Base-by-base conservation (phyloP, 2,329 filamentous ascomycete genomes). In the Nectriaceae sp. region DNA sequence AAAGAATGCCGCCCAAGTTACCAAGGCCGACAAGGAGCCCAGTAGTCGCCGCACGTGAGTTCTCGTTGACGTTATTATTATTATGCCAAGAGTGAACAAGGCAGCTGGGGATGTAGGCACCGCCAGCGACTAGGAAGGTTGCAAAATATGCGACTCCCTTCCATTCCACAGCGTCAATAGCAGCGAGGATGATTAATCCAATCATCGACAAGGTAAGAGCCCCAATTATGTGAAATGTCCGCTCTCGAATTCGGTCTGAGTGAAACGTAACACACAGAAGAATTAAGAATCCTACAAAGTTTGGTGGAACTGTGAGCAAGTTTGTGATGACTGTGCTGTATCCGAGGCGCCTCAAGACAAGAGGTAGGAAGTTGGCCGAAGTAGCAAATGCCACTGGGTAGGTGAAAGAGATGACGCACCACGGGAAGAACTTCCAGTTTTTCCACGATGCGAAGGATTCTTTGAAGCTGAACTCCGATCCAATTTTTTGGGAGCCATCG, bases 51-150 rank as follows among this genome's bases (percentile, higher is more conserved):
- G 76, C 75, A 0, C 76, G 69, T 0, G 54, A 61, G 21, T 62
- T 78, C 61, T 81, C 76, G 20, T 74, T 70, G 6, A 77, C 61
- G 36, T 76, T 78, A 56, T 80, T 79, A 52, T 78, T 79, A 47
- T 79, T 79, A 49, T 78, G 69, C 76, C 77, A 77, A 1, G 69
- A 68, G 50, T 78, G 70, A 4, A 78, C 69, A n/a, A 79, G 61
- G 44, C 70, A 72, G 4, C 69, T 71, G 0, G 74, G 71, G 13
- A 76, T 75, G 52, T 77, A 79, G 1, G 75, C 67, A 19, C 71
- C 71, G 1, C 64, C 56, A 2, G 73, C 71, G 44, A 79, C 63
- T 3, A 79, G 62, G 47, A 79, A 79, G 49, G 71, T 75, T 0
- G 76, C 75, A 51, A 79, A 79, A 46, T 79, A 80, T 2, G 74